Evolutionary conservation across 352 stramenopile genomes (phyloP).

Genomic region (Chrysophaeum taylorii): DNA sequence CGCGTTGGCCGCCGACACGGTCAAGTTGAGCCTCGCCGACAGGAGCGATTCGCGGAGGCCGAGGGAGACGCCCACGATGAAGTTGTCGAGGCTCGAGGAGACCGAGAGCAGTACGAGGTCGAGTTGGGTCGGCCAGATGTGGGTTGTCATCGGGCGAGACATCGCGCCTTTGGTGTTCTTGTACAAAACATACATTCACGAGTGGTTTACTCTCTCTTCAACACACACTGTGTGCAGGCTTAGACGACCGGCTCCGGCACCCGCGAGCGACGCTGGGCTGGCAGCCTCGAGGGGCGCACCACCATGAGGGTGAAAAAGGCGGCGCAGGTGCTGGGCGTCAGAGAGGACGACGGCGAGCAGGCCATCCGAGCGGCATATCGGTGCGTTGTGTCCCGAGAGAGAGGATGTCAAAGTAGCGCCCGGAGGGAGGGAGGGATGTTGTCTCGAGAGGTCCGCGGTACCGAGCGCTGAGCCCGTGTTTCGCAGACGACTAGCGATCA

Average conservation of each 20-base stretch:
- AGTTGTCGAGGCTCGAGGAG: constrained; percentile 34
- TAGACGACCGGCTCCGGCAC: too few relatives aligned
- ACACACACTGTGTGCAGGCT: too few relatives aligned
- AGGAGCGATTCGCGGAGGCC: constrained; percentile 20
- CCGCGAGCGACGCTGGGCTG: too few relatives aligned
- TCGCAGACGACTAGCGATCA: not conserved
- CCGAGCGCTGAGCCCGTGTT: not conserved
- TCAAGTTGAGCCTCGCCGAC: constrained; percentile 19
- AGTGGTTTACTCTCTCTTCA: too few relatives aligned
- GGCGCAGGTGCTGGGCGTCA: constrained; percentile 3
- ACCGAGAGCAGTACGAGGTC: constrained; percentile 25
- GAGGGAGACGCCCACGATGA: constrained; percentile 31
- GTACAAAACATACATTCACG: too few relatives aligned
- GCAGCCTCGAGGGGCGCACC: too few relatives aligned
- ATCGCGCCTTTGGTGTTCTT: too few relatives aligned
- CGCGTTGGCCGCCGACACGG: constrained; percentile 33
- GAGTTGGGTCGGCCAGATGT: too few relatives aligned
- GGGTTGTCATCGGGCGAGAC: too few relatives aligned
- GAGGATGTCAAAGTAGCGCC: too few relatives aligned
- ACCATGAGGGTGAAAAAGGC: not conserved
- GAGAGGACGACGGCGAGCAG: constrained; percentile 6
- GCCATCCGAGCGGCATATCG: constrained; percentile 1
- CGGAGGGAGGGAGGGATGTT: not conserved
- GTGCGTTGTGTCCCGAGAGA: not conserved
- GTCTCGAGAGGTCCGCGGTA: not conserved